These are phyloP conservation scores for Thermomucor indicae-seudaticae DNA, from an alignment of 371 early-diverging fungal genomes.

Conservation along the genomic window DNA sequence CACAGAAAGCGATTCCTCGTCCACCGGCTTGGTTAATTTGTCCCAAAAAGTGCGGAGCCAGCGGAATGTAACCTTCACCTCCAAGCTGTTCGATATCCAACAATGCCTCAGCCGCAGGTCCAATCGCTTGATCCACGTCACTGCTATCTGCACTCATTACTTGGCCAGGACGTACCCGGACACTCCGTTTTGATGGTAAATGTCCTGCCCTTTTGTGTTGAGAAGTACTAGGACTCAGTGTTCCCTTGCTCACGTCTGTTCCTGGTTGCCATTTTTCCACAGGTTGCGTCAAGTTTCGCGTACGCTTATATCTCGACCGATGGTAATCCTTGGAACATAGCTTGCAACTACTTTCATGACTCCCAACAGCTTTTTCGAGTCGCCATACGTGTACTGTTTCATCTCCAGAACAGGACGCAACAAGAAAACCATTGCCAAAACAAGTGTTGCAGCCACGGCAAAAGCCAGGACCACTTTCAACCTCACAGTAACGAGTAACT, in stretches of 20 bases:
- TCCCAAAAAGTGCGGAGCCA: constrained; percentile 26
- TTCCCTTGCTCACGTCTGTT: not conserved
- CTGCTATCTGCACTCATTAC: no score
- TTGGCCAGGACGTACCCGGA: not conserved
- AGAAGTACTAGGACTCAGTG: not conserved
- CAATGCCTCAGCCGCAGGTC: constrained; percentile 2
- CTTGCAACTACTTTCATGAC: constrained; percentile 15
- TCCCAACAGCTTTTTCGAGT: constrained; percentile 19
- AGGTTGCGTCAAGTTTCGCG: not conserved
- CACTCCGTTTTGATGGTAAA: no score
- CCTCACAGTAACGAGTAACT: constrained; percentile 23
- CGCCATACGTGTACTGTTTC: constrained; percentile 36
- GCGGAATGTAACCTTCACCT: constrained; percentile 10
- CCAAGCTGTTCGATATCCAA: constrained; percentile 31
- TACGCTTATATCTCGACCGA: constrained; percentile 13
- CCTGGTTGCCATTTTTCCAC: not conserved
- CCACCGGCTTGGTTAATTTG: constrained; percentile 24
- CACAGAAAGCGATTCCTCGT: constrained; percentile 27
- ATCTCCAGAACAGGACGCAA: constrained; percentile 30
- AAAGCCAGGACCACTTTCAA: constrained; percentile 18
- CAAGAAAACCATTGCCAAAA: constrained; percentile 30
- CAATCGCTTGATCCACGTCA: no score
- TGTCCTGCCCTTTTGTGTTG: no score
- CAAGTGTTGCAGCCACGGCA: constrained; percentile 28
- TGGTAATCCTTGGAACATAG: constrained; percentile 26